These are phyloP conservation scores for Neurospora terricola DNA, from an alignment of 495 filamentous ascomycete genomes.

Conservation along the genomic window DNA sequence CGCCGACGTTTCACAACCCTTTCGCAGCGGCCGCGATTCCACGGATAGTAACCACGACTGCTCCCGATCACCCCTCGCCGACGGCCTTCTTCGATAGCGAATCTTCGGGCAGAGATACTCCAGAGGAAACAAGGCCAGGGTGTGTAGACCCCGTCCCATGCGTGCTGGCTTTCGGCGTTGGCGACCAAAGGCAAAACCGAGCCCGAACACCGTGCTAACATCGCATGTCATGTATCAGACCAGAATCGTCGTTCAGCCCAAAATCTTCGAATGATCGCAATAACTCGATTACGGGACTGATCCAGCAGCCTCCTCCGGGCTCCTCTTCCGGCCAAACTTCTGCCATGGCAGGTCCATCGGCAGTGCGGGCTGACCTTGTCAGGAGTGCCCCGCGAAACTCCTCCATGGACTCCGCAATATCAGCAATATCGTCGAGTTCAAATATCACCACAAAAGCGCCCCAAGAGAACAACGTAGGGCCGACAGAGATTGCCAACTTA, in stretches of 20 bases:
- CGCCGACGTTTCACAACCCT: conserved; percentile 16
- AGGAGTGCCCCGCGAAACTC: conserved; percentile 58
- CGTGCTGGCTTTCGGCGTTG: conserved; percentile 7
- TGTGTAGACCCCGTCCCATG: conserved; percentile 17
- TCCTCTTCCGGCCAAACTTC: conserved; percentile 13
- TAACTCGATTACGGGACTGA: conserved; percentile 25
- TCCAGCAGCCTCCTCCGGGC: conserved; percentile 29
- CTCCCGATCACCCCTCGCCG: conserved; percentile 17
- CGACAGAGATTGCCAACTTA: conserved; percentile 59
- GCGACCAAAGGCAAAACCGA: conserved; percentile 5
- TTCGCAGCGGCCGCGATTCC: conserved; percentile 16
- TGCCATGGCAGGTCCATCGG: conserved; percentile 24
- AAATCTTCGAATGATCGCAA: conserved; percentile 35
- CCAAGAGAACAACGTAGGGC: conserved; percentile 42
- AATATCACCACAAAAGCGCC: conserved; percentile 50
- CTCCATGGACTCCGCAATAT: conserved; percentile 92
- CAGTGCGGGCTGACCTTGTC: conserved; percentile 17
- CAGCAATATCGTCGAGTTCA: conserved; percentile 63
- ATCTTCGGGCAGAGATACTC: conserved; percentile 24
- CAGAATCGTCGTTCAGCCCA: conserved; percentile 16
- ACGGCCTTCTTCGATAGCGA: conserved; percentile 26
- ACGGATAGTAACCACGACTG: conserved; percentile 27
- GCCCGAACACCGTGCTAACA: conserved; percentile 15
- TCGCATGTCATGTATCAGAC: conserved; percentile 19
- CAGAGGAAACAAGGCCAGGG: conserved; percentile 23